phyloP scores from a whole-genome alignment of 306 rosid species.

The Hylodesmum podocarpum region DNA sequence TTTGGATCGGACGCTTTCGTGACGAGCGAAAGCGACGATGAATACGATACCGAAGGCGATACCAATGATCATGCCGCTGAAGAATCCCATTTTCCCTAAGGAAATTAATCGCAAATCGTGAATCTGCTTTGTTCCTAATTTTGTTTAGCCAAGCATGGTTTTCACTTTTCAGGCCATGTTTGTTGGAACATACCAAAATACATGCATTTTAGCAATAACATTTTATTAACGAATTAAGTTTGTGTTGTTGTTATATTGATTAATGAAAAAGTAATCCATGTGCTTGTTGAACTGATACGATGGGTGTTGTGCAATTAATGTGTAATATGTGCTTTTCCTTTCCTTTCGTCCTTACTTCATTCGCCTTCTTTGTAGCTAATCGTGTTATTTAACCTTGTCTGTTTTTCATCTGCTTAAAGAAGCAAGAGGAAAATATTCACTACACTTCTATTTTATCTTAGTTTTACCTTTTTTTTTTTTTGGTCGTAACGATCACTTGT shows the following conservation, averaged over 20 bases:
- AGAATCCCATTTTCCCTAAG: conserved; percentile 54
- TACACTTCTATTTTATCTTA: too few relatives aligned
- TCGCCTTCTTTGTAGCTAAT: not conserved
- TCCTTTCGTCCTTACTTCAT: not conserved
- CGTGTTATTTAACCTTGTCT: not conserved
- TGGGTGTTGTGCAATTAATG: not conserved
- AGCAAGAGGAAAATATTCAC: not conserved
- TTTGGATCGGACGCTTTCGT: conserved; percentile 55
- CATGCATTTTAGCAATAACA: too few relatives aligned
- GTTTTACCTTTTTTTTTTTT: too few relatives aligned
- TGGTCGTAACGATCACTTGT: too few relatives aligned
- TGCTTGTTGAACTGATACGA: not conserved
- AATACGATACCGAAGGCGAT: conserved; percentile 61
- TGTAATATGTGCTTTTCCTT: conserved; percentile 27
- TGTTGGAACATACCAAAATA: conserved; percentile 23
- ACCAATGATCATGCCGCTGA: conserved; percentile 64
- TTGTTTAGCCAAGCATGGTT: conserved; percentile 27
- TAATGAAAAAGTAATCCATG: conserved; percentile 4
- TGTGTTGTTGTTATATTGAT: not conserved
- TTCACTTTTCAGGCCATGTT: conserved; percentile 23
- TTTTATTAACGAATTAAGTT: too few relatives aligned
- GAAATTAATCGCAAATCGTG: conserved; percentile 4
- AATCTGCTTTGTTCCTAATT: not conserved
- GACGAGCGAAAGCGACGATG: conserved; percentile 63
- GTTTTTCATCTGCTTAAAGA: not conserved